Evolutionary conservation across 306 rosid species (phyloP), one percentile per base, ranked within the genome.

Genomic region (Casuarina equisetifolia): DNA sequence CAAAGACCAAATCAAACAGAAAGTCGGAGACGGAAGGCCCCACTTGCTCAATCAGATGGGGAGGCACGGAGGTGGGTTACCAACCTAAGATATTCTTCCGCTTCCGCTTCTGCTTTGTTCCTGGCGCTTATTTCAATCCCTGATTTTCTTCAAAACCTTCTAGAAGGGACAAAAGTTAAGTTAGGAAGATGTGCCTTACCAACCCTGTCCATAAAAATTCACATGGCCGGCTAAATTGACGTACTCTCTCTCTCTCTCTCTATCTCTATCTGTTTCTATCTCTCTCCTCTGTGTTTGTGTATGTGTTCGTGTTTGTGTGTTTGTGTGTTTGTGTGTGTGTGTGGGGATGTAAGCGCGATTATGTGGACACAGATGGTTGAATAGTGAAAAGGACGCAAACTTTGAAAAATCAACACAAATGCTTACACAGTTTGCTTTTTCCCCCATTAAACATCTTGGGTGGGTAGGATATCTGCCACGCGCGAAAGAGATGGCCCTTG

Each of bases 101-200:
- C 58, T 32, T 49, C 44, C 43, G 13, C 32, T 70, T 44, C 5
- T 48, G 16, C 9, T 38, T 16, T 7, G 3, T 35, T 66, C 19
- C 3, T 2, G 8, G 1, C 10, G 8, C 39, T 42, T 2, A 17
- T 5, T 10, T 62, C 35, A 32, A n/a, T 42, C 10, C 43, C 12
- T 70, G 17, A 52, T 66, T 58, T 54, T 42, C 19, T 53, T 15
- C 32, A 19, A 74, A 49, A 76, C 70, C 58, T 87, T 87, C 88
- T 87, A 85, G 91, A 87, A 84, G 82, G 77, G 77, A 79, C 76
- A 72, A 78, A 81, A 74, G 81, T 83, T 48, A 78, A 62, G 84
- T 74, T 78, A 25, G 85, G 84, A 84, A 74, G 85, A 70, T 84
- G 72, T 80, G 69, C 53, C 85, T 82, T 87, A 82, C 87, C 88